Base-by-base conservation (phyloP, 176 grass and related monocot genomes). In the Eremochloa ophiuroides region DNA sequence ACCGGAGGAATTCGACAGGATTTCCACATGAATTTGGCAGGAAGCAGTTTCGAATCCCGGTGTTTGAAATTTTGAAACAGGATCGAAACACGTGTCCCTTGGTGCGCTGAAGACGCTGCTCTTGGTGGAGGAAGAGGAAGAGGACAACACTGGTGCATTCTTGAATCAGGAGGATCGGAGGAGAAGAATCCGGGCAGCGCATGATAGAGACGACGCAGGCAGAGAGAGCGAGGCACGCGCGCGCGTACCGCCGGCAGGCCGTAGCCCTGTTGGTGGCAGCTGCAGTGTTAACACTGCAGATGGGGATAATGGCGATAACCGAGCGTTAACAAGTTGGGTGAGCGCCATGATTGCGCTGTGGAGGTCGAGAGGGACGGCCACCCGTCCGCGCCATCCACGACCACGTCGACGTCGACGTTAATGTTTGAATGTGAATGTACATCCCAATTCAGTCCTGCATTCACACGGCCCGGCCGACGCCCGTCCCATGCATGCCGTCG, bases 341-440 rank as follows among this genome's bases (percentile, higher is more conserved):
- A 5, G 27, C 10, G 27, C 29, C 35, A 81, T 44, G 72, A 73
- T 48, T 7, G 60, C 35, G 43, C 5, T 15, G 75, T 23, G 7
- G 70, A 15, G 30, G 14, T 2, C 7, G 81, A 89, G 62, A 22
- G 53, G 20, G 82, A 89, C 87, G 39, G 22, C 2, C 74, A 35
- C 12, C 86, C 80, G 85, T 6, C n/a, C 77, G 9, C 13, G 70
- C 64, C 80, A 27, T 27, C 61, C 31, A 71, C 60, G 39, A 18
- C 70, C 18, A 73, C 60, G 61, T 29, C 70, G 76, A 81, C 41
- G 78, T 27, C 46, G 76, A 58, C 1, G 55, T 12, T n/a, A 59
- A 59, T 59, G n/a, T 59, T n/a, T n/a, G 7, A 3, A 81, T 50
- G 67, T 75, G 69, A 29, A 50, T 44, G 35, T 2, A 13, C 30